A percentile compares a stretch with the other conserved stretches of the same genome.
phyloP scores from a whole-genome alignment of 2,329 filamentous ascomycete species.

The Myriosclerotinia curreyana region DNA sequence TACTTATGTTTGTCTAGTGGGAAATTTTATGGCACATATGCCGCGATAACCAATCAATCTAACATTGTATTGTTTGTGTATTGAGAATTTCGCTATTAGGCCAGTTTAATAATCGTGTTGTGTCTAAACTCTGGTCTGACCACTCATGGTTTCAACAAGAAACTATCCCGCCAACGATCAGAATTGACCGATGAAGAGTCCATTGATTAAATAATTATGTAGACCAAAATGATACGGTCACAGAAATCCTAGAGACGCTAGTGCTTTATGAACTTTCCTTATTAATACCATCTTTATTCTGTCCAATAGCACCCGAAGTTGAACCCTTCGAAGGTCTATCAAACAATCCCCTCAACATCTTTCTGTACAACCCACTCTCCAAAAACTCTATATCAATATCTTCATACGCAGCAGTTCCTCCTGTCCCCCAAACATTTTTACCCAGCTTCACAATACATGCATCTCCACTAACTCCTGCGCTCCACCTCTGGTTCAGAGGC shows the following conservation, averaged over 20 bases:
- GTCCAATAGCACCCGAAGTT: neutral
- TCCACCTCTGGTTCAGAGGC: constrained; percentile 17
- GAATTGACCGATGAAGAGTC: no score
- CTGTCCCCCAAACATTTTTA: constrained; percentile 17
- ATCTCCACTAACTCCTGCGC: constrained; percentile 18
- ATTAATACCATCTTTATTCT: neutral
- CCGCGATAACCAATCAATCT: no score
- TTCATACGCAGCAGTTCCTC: constrained; percentile 17
- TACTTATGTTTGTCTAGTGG: no score
- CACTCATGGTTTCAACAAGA: no score
- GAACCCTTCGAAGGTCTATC: neutral
- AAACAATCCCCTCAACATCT: constrained; percentile 19
- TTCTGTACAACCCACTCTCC: constrained; percentile 16
- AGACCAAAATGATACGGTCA: neutral
- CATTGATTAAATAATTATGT: no score
- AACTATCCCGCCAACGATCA: no score
- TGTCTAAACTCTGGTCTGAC: no score
- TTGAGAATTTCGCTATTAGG: no score
- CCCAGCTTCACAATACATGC: constrained; percentile 22
- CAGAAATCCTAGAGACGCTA: neutral
- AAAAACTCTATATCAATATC: constrained; percentile 20
- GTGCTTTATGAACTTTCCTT: neutral
- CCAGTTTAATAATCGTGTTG: no score
- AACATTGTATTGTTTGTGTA: no score
- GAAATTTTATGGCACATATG: no score